Percentiles rank a stretch among this genome's conserved stretches.
These are phyloP conservation scores for Kondoa malvinella DNA, from an alignment of 768 basidiomycete species.

Conservation along the genomic window DNA sequence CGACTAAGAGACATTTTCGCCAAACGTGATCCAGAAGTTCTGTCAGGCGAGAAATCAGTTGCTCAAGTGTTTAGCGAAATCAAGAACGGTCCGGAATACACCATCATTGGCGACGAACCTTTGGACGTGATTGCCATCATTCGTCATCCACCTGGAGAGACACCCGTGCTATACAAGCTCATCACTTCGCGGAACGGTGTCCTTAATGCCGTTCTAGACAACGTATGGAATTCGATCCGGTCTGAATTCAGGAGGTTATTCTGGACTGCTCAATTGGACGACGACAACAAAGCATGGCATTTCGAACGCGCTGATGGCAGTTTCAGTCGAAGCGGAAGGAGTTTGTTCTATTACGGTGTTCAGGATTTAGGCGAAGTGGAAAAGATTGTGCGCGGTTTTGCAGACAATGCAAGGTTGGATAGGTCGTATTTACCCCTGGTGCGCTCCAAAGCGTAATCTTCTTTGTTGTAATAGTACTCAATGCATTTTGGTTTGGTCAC, in stretches of 20 bases:
- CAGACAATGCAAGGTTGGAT: conserved; percentile 59
- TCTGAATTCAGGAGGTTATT: conserved; percentile 85
- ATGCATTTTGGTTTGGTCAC: too few species aligned
- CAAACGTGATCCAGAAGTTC: conserved; percentile 85
- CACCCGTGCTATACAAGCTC: conserved; percentile 82
- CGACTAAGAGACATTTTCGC: conserved; percentile 85
- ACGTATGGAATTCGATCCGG: conserved; percentile 89
- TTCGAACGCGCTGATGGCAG: conserved; percentile 95
- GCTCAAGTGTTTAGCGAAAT: conserved; percentile 69
- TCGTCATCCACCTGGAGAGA: conserved; percentile 71
- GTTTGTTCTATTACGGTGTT: conserved; percentile 94
- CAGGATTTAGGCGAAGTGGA: conserved; percentile 84
- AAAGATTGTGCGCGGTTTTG: conserved; percentile 48
- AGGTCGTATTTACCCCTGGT: conserved; percentile 60
- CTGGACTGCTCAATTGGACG: conserved; percentile 93
- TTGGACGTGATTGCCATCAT: conserved; percentile 90
- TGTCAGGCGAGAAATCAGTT: conserved; percentile 63
- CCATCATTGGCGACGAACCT: conserved; percentile 96
- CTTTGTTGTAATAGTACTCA: too few species aligned
- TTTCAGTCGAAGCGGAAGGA: conserved; percentile 84
- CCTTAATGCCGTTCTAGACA: conserved; percentile 88
- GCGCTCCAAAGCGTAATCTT: not conserved
- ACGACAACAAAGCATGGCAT: conserved; percentile 96
- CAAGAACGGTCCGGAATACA: conserved; percentile 53
- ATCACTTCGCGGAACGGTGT: conserved; percentile 71